Evolutionary conservation across 2,329 filamentous ascomycete species (phyloP).

Genomic region (Emergomyces africanus): DNA sequence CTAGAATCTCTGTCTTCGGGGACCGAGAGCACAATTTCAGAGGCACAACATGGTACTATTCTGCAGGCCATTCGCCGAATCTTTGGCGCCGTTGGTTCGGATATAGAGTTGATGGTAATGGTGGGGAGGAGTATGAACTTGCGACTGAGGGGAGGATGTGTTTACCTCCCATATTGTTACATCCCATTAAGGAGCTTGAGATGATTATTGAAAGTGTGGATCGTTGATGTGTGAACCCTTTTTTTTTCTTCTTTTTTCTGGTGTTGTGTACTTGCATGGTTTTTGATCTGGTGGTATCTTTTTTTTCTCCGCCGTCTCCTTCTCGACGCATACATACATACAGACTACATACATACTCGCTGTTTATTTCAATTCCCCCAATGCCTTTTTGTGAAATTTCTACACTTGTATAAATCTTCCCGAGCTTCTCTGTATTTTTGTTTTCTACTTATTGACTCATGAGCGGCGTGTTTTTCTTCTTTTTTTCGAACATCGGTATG

Average conservation of each 20-base stretch:
- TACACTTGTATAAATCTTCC: neutral
- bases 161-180: slow-evolving; percentile 74
- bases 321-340: no score
- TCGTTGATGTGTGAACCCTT: neutral
- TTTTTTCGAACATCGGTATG: no score
- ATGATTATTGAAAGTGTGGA: slow-evolving; percentile 27
- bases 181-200: slow-evolving; percentile 71
- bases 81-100: slow-evolving; percentile 81
- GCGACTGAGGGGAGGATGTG: slow-evolving; percentile 77
- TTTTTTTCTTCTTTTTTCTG: neutral
- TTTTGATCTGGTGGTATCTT: neutral
- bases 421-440: neutral
- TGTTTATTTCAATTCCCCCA: neutral
- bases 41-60: slow-evolving; percentile 87
- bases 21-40: slow-evolving; percentile 81
- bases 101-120: slow-evolving; percentile 63
- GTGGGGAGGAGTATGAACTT: slow-evolving; percentile 63
- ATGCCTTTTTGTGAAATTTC: neutral
- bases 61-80: slow-evolving; percentile 66
- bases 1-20: slow-evolving; percentile 60
- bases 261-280: no score
- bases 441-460: neutral
- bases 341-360: neutral
- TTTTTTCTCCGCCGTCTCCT: neutral
- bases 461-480: neutral